Conservation (phyloP, 1,284 basidiomycete species). For the Trichosporon sp. region DNA sequence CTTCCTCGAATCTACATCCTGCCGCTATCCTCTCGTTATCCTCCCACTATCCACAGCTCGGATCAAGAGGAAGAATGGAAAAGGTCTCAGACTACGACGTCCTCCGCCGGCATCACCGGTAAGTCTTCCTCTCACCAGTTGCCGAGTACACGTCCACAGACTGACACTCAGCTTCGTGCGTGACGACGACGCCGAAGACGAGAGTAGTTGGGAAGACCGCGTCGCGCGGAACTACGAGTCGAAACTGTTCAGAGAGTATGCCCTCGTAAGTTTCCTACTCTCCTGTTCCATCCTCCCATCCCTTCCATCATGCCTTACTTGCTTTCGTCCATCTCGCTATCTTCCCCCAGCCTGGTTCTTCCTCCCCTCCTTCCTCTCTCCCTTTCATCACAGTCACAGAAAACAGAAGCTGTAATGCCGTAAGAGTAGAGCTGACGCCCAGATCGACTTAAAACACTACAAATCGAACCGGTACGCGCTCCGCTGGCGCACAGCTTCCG, state of each 20-base stretch:
- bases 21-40: neutral
- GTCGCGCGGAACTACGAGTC: constrained; percentile 84
- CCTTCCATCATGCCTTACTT: neutral
- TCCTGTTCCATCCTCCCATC: neutral
- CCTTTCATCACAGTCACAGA: too few species aligned
- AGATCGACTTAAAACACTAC: constrained; percentile 89
- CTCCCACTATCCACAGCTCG: neutral
- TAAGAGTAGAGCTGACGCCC: neutral
- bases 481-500: constrained; percentile 85
- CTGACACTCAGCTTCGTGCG: constrained; percentile 71
- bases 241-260: constrained; percentile 84
- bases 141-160: neutral
- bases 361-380: too few species aligned
- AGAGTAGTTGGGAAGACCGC: constrained; percentile 71
- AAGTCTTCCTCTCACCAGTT: neutral
- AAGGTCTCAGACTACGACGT: constrained; percentile 57
- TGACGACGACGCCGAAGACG: constrained; percentile 61
- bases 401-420: too few species aligned
- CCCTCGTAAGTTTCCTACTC: constrained; percentile 59
- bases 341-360: too few species aligned
- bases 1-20: too few species aligned
- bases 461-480: constrained; percentile 88
- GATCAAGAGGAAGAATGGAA: neutral
- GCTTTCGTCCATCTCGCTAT: neutral
- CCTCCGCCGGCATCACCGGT: constrained; percentile 58